phyloP scores from a whole-genome alignment of 2,329 filamentous ascomycete genomes.

The Venturia aucupariae region DNA sequence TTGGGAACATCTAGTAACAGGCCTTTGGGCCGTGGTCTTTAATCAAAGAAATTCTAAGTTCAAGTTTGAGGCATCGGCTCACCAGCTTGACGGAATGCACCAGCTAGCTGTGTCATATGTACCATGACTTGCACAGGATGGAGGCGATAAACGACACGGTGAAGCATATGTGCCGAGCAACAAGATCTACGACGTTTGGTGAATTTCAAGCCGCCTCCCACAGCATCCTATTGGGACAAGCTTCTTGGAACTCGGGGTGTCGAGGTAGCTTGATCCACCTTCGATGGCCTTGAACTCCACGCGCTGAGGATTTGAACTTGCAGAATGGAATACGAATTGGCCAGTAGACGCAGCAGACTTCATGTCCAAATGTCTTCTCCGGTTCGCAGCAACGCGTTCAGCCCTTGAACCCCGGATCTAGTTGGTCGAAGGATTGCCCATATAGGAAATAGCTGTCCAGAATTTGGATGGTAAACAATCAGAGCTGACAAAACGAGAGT shows the following conservation, averaged over 20 bases:
- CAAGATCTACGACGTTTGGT: not conserved
- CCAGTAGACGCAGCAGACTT: too few relatives aligned
- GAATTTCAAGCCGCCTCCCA: not conserved
- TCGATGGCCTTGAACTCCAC: too few relatives aligned
- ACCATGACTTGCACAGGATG: not conserved
- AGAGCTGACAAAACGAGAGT: not conserved
- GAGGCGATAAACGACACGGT: not conserved
- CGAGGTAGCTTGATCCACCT: too few relatives aligned
- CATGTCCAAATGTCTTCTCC: too few relatives aligned
- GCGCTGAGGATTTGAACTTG: too few relatives aligned
- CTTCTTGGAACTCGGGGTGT: too few relatives aligned
- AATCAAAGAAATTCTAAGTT: not conserved
- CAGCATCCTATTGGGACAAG: too few relatives aligned
- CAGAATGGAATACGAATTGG: too few relatives aligned
- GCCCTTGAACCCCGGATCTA: too few relatives aligned
- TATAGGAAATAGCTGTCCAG: not conserved
- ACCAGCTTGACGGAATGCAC: not conserved
- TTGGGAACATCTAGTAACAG: too few relatives aligned
- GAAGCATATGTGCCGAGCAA: not conserved
- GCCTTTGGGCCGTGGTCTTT: not conserved
- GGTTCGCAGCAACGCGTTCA: too few relatives aligned
- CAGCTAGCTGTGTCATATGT: not conserved
- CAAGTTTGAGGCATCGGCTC: not conserved
- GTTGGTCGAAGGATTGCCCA: not conserved
- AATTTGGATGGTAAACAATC: not conserved